Evolutionary conservation across 2,329 filamentous ascomycete species (phyloP).

Genomic region (Teratosphaeria gauchensis): DNA sequence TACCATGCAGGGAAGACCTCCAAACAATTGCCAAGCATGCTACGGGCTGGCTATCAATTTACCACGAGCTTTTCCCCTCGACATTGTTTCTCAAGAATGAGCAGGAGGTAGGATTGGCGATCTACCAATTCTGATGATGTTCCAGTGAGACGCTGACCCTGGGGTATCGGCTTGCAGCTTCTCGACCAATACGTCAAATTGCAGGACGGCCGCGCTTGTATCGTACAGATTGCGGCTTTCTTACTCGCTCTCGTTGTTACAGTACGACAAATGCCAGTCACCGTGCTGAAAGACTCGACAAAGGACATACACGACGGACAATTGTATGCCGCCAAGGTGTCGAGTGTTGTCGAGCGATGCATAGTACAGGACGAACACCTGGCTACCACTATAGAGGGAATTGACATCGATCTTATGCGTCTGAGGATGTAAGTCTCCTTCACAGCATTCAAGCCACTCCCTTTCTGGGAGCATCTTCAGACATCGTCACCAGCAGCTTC

Average conservation of each 20-base stretch:
- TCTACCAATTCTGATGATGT: background rate
- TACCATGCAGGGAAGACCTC: background rate
- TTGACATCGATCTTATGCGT: constrained; percentile 2
- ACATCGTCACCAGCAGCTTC: background rate
- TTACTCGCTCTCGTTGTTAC: constrained; percentile 1
- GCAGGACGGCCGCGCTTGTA: background rate
- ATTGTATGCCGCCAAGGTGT: background rate
- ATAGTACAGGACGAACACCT: constrained; percentile 3
- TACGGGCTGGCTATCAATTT: background rate
- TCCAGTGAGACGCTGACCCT: background rate
- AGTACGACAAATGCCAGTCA: background rate
- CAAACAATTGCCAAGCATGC: background rate
- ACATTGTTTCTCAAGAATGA: background rate
- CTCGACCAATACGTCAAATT: background rate
- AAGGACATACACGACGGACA: background rate
- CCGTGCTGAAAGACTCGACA: background rate
- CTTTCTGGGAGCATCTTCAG: background rate
- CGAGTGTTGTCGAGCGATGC: constrained; percentile 1
- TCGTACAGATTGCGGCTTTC: background rate
- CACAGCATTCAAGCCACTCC: background rate
- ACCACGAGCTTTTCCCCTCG: background rate
- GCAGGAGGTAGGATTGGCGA: background rate
- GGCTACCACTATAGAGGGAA: constrained; percentile 2
- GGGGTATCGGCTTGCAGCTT: background rate
- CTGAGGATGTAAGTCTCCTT: constrained; percentile 3